phyloP scores from a whole-genome alignment of 2,329 filamentous ascomycete species.

The Aspergillus alliaceus region DNA sequence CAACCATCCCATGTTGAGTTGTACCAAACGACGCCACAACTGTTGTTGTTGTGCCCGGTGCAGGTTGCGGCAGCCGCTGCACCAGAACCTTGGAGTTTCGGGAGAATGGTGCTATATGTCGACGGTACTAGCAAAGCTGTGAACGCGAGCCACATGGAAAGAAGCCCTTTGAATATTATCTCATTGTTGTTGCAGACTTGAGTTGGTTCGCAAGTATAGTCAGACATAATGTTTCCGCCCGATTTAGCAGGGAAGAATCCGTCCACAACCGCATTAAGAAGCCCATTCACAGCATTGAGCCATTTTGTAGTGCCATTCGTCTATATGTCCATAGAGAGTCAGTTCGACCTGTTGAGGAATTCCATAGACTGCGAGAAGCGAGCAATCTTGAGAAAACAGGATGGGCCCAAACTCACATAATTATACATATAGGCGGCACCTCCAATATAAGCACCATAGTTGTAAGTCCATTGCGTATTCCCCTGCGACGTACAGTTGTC shows the following conservation, averaged over 20 bases:
- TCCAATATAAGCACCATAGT: slow-evolving; percentile 58
- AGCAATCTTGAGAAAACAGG: neutral
- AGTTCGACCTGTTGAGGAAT: too few relatives aligned
- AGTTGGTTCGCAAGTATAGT: slow-evolving; percentile 64
- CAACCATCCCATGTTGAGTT: slow-evolving; percentile 54
- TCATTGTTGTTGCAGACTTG: slow-evolving; percentile 69
- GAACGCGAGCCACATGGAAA: slow-evolving; percentile 66
- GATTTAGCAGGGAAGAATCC: slow-evolving; percentile 52
- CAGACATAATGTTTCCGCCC: slow-evolving; percentile 57
- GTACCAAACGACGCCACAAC: slow-evolving; percentile 67
- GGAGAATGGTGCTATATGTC: slow-evolving; percentile 55
- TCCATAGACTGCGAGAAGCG: neutral
- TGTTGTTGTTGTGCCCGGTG: slow-evolving; percentile 56
- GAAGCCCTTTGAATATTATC: slow-evolving; percentile 69
- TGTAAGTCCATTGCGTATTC: slow-evolving; percentile 67
- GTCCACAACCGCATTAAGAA: slow-evolving; percentile 51
- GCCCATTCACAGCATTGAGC: slow-evolving; percentile 56
- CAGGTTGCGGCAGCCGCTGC: slow-evolving; percentile 63
- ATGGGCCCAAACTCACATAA: slow-evolving; percentile 35
- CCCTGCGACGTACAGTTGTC: slow-evolving; percentile 63
- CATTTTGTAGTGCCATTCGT: slow-evolving; percentile 48
- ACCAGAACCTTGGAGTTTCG: slow-evolving; percentile 59
- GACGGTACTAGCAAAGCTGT: slow-evolving; percentile 63
- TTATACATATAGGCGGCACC: slow-evolving; percentile 71
- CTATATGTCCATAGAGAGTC: slow-evolving; percentile 16